A percentile compares a stretch with the other conserved stretches of the same genome.
These are phyloP conservation scores for Cyphellophora europaea DNA, from an alignment of 2,329 filamentous ascomycete genomes.

Conservation along the genomic window DNA sequence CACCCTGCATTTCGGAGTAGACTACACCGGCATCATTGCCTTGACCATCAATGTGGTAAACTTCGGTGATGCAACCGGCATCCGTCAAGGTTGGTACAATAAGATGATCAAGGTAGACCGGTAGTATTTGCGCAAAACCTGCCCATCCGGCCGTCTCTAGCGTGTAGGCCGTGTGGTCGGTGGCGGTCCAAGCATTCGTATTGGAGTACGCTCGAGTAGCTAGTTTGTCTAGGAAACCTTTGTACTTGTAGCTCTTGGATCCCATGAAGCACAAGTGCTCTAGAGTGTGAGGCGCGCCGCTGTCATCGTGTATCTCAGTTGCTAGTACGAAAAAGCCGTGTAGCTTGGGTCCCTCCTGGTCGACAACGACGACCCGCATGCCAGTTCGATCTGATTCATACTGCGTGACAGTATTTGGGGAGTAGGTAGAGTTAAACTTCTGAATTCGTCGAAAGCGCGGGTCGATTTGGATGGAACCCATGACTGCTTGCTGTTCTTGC, in stretches of 20 bases:
- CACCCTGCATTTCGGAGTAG: conserved; percentile 97
- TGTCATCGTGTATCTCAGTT: conserved; percentile 96
- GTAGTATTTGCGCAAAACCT: conserved; percentile 87
- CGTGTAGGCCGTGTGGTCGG: conserved; percentile 93
- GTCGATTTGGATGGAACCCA: not conserved
- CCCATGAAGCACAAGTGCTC: conserved; percentile 82
- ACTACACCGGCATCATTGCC: conserved; percentile 95
- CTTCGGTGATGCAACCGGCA: conserved; percentile 86
- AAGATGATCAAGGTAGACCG: conserved; percentile 91
- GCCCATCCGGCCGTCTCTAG: conserved; percentile 95
- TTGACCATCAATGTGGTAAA: conserved; percentile 87
- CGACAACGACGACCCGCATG: conserved; percentile 86
- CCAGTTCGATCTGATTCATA: conserved; percentile 94
- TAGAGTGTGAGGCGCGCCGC: conserved; percentile 80
- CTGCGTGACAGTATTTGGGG: conserved; percentile 77
- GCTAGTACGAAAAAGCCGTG: conserved; percentile 91
- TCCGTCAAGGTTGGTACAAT: conserved; percentile 87
- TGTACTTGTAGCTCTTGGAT: conserved; percentile 87
- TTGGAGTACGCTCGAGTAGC: conserved; percentile 85
- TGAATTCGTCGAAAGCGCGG: conserved; percentile 69
- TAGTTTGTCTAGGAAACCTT: conserved; percentile 88
- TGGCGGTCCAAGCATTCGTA: conserved; percentile 96
- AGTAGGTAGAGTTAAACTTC: conserved; percentile 81
- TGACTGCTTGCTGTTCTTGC: too few relatives aligned
- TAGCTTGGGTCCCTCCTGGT: conserved; percentile 89